Evolutionary conservation across 2,329 filamentous ascomycete species (phyloP).

Genomic region (Aureobasidium vineae): DNA sequence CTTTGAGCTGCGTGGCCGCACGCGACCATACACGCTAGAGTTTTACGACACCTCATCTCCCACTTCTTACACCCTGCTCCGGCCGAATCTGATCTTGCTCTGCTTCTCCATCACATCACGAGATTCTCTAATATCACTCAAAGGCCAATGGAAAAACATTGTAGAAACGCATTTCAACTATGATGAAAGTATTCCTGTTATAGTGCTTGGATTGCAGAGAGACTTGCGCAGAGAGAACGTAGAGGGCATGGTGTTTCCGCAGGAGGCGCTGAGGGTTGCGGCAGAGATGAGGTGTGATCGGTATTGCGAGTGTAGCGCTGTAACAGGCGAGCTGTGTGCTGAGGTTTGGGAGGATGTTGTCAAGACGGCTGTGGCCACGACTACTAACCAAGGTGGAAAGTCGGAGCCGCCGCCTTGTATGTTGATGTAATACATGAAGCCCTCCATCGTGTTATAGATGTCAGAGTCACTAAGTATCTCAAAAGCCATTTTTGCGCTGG

Average conservation of each 20-base stretch:
- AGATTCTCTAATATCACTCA: constrained; percentile 50
- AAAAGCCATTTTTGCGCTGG: too few species aligned
- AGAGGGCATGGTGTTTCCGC: constrained; percentile 48
- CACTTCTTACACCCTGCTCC: constrained; percentile 56
- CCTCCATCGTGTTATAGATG: neutral
- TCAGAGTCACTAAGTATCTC: too few species aligned
- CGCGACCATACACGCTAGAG: constrained; percentile 54
- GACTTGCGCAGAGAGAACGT: constrained; percentile 53
- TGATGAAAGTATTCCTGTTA: constrained; percentile 54
- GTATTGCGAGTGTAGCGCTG: constrained; percentile 62
- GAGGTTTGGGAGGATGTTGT: constrained; percentile 62
- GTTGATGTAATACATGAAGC: constrained; percentile 40
- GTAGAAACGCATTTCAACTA: constrained; percentile 55
- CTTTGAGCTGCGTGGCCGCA: constrained; percentile 59
- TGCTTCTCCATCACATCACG: constrained; percentile 60
- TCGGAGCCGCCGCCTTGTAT: constrained; percentile 43
- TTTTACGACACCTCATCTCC: constrained; percentile 59
- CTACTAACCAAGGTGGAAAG: constrained; percentile 54
- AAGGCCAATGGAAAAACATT: constrained; percentile 45
- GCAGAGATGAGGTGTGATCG: constrained; percentile 60
- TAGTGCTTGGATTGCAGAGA: constrained; percentile 59
- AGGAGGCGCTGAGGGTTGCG: constrained; percentile 52
- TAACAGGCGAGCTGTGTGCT: constrained; percentile 59
- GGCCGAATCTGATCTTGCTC: constrained; percentile 56
- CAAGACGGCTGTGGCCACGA: constrained; percentile 57